These are phyloP conservation scores for Hortiboletus campestris DNA, from an alignment of 768 basidiomycete genomes.

Conservation along the genomic window DNA sequence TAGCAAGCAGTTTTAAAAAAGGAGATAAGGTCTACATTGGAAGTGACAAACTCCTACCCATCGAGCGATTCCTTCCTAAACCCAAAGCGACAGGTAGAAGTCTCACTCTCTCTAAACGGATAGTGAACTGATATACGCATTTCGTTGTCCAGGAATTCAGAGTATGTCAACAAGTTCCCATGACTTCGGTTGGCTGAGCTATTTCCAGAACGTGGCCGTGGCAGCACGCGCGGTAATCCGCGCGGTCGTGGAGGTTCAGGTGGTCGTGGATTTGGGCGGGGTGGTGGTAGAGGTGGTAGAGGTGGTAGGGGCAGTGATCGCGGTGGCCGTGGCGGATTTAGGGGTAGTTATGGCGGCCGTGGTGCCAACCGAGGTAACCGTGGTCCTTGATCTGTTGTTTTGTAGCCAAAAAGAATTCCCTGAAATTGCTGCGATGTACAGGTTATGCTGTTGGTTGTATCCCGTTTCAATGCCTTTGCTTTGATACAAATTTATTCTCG, in stretches of 20 bases:
- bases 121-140: neutral
- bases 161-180: slow-evolving; percentile 8
- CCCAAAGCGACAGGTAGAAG: slow-evolving; percentile 79
- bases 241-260: slow-evolving; percentile 28
- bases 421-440: neutral
- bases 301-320: slow-evolving; percentile 39
- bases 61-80: slow-evolving; percentile 96
- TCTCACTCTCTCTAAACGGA: slow-evolving; percentile 19
- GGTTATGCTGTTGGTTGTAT: neutral
- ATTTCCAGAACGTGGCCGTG: slow-evolving; percentile 46
- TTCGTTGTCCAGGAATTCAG: slow-evolving; percentile 28
- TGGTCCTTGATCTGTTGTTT: slow-evolving; percentile 39
- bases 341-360: slow-evolving; percentile 46
- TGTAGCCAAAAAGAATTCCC: neutral
- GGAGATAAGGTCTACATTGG: slow-evolving; percentile 98
- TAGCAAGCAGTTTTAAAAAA: slow-evolving; percentile 92
- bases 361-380: slow-evolving; percentile 44
- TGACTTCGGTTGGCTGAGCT: slow-evolving; percentile 30
- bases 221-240: slow-evolving; percentile 25
- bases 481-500: slow-evolving; percentile 47
- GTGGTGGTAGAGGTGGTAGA: slow-evolving; percentile 39
- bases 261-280: slow-evolving; percentile 35
- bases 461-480: slow-evolving; percentile 46
- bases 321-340: slow-evolving; percentile 46
- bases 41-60: slow-evolving; percentile 94